Conservation (phyloP, 1,139 yeast species). For the Diutina siamensis region DNA sequence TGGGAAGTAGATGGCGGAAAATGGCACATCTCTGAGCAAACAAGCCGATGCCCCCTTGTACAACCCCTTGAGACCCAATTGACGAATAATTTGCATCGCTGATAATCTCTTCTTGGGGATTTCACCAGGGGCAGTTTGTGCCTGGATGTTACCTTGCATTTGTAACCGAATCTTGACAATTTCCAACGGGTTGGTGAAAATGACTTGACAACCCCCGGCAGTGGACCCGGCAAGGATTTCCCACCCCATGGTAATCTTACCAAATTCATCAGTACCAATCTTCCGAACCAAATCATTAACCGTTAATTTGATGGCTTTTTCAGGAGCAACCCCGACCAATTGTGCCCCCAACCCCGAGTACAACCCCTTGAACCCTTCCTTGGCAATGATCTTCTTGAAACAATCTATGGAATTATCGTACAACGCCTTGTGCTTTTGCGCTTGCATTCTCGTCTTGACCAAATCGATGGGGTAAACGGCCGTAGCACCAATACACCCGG, state of each 20-base stretch:
- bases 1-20: constrained; percentile 95
- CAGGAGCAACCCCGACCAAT: constrained; percentile 95
- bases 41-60: constrained; percentile 93
- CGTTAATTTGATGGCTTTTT: constrained; percentile 91
- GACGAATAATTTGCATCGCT: constrained; percentile 66
- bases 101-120: constrained; percentile 37
- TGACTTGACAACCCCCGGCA: constrained; percentile 96
- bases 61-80: constrained; percentile 73
- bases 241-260: constrained; percentile 51
- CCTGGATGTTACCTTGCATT: constrained; percentile 38
- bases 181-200: constrained; percentile 92
- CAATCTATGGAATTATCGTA: constrained; percentile 84
- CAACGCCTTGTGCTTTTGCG: constrained; percentile 64
- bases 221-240: constrained; percentile 84
- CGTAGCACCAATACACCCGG: constrained; percentile 97
- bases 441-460: constrained; percentile 96
- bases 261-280: constrained; percentile 50
- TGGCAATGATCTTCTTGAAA: constrained; percentile 59
- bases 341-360: constrained; percentile 94
- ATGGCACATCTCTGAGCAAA: constrained; percentile 89
- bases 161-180: constrained; percentile 92
- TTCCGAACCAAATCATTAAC: constrained; percentile 84
- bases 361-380: constrained; percentile 81
- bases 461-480: constrained; percentile 96
- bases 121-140: constrained; percentile 30